Evolutionary conservation across 169 alveolate genomes (phyloP).

Genomic region (Eimeria zaria): DNA sequence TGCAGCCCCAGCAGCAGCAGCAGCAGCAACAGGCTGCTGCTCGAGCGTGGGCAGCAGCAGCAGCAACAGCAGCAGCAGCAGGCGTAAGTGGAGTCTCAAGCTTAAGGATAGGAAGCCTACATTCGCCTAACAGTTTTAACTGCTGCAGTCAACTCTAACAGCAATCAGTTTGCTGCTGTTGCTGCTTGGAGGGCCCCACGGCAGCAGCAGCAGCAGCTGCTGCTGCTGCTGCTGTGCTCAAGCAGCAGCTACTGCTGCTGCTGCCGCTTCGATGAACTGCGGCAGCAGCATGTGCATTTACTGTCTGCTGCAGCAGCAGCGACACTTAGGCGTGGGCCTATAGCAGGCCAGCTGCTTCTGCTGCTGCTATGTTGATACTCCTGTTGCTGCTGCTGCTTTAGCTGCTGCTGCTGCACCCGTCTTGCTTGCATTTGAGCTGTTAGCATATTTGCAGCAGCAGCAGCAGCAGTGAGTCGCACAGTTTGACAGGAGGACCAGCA

Average conservation of each 20-base stretch:
- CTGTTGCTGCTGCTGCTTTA: neutral
- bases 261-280: neutral
- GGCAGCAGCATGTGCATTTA: neutral
- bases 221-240: neutral
- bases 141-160: too few species aligned
- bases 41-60: neutral
- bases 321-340: neutral
- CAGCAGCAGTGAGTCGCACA: neutral
- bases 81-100: too few species aligned
- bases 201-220: conserved; percentile 28
- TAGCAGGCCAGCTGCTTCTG: neutral
- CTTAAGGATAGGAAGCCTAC: too few species aligned
- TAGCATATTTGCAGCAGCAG: neutral
- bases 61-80: too few species aligned
- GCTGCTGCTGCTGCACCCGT: neutral
- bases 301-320: neutral
- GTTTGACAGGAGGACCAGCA: neutral
- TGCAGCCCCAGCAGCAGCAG: conserved; percentile 4
- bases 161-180: neutral
- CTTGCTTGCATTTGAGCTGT: neutral
- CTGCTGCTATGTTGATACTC: neutral
- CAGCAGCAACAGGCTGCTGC: conserved; percentile 11
- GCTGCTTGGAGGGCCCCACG: conserved; percentile 33
- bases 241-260: neutral
- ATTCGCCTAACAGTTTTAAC: too few species aligned